These are phyloP conservation scores for Exophiala bonariae DNA, from an alignment of 2,329 filamentous ascomycete species.

Conservation along the genomic window DNA sequence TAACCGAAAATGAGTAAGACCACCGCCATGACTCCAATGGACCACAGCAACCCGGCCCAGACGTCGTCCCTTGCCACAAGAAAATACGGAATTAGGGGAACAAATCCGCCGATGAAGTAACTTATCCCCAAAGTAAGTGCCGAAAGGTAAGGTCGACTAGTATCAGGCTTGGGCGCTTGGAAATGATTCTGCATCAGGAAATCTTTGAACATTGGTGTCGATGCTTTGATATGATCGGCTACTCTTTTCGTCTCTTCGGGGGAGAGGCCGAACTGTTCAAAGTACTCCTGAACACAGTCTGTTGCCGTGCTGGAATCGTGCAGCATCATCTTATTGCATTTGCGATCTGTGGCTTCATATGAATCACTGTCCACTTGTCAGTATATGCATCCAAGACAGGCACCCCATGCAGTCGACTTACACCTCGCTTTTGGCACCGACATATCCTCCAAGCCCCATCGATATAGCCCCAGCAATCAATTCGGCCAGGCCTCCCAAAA, in stretches of 20 bases:
- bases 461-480: constrained; percentile 73
- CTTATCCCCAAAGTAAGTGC: constrained; percentile 37
- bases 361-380: constrained; percentile 20
- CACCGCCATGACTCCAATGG: constrained; percentile 53
- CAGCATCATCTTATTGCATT: constrained; percentile 36
- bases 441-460: constrained; percentile 75
- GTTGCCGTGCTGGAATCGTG: constrained; percentile 47
- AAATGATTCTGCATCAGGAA: constrained; percentile 25
- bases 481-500: constrained; percentile 73
- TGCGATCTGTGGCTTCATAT: constrained; percentile 19
- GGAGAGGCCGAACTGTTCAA: constrained; percentile 53
- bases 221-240: constrained; percentile 22
- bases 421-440: constrained; percentile 58
- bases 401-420: constrained; percentile 27
- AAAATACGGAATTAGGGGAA: constrained; percentile 57
- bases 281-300: constrained; percentile 45
- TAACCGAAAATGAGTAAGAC: constrained; percentile 54
- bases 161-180: constrained; percentile 19
- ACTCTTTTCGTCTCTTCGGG: constrained; percentile 28
- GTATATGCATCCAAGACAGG: background rate
- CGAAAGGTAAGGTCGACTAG: constrained; percentile 47
- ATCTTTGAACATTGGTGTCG: constrained; percentile 19
- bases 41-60: constrained; percentile 45
- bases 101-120: constrained; percentile 43
- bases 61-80: constrained; percentile 36